Evolutionary conservation across 2,329 filamentous ascomycete species (phyloP).

Genomic region (Akanthomyces dipterigenus): DNA sequence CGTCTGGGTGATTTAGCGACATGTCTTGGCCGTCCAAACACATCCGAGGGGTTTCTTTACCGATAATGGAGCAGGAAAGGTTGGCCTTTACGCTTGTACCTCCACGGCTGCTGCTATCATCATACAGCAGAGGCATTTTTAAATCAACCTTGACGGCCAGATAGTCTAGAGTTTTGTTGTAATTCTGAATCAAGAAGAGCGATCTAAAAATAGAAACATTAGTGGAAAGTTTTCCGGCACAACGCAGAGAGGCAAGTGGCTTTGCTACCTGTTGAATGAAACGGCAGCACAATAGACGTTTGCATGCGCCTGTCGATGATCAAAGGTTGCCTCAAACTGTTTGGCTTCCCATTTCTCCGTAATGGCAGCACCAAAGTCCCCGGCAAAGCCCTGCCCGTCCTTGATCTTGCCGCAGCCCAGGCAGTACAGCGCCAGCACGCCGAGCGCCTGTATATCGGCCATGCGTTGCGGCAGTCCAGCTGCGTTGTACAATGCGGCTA

Average conservation of each 20-base stretch:
- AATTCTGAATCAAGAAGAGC: not conserved
- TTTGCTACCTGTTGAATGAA: conserved; percentile 3
- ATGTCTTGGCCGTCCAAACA: too few relatives aligned
- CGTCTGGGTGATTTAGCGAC: not conserved
- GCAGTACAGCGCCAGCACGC: not conserved
- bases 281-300: not conserved
- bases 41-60: not conserved
- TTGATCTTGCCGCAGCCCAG: not conserved
- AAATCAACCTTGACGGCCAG: not conserved
- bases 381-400: not conserved
- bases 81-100: not conserved
- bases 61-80: not conserved
- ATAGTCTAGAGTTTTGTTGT: not conserved
- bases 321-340: not conserved
- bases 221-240: not conserved
- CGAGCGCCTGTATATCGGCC: conserved; percentile 1
- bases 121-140: not conserved
- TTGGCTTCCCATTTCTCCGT: not conserved
- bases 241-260: too few relatives aligned
- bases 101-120: not conserved
- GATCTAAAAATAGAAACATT: not conserved
- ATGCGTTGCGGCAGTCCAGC: not conserved
- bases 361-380: not conserved
- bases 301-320: not conserved
- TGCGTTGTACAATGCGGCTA: not conserved